Evolutionary conservation across 164 flowering plant genomes (phyloP), one percentile per base, ranked within the genome.

Genomic region (Platanus orientalis): DNA sequence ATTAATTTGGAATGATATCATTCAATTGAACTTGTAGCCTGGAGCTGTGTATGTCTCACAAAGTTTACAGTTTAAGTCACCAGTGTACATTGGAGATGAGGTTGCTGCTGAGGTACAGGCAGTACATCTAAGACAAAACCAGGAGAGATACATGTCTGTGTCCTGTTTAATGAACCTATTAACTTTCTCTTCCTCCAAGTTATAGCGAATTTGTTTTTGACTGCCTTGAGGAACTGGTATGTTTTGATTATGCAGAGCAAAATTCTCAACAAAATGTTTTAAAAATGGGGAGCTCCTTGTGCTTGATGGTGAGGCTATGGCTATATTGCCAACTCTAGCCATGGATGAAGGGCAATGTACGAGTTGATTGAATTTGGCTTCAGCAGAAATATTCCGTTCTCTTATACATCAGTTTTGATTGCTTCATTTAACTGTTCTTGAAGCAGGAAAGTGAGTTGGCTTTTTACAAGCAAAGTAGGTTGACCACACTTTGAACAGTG

Each of bases 1-100:
- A 17, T 5, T 45, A 19, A 19, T 45, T 19, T 17, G 19, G 20
- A 45, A 45, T 45, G 49, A 45, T n/a, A 14, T 7, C 42, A 36
- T 45, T 45, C 19, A n/a, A 2, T 16, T 45, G n/a, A 17, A 45
- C 20, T 17, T 45, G 69, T 58, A 92, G 97, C 98, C 98, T 20
- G 96, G 97, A 71, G 90, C 97, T 44, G 68, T 88, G 7, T 90
- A 93, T 71, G 83, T 73, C 40, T 87, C 93, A 32, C 97, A 93
- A 74, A 82, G 77, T 61, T 67, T 93, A 77, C 81, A 82, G 32
- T 93, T 88, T 64, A 84, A 68, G 61, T 69, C 54, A 36, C 97
- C 97, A 0, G 89, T 89, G 20, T 90, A 78, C 50, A 58, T 83
- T 39, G 94, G 81, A 44, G 94, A 90, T 7, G 80, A 85, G 65